These are phyloP conservation scores for Brassica juncea DNA, from an alignment of 345 rosid genomes.

Conservation along the genomic window DNA sequence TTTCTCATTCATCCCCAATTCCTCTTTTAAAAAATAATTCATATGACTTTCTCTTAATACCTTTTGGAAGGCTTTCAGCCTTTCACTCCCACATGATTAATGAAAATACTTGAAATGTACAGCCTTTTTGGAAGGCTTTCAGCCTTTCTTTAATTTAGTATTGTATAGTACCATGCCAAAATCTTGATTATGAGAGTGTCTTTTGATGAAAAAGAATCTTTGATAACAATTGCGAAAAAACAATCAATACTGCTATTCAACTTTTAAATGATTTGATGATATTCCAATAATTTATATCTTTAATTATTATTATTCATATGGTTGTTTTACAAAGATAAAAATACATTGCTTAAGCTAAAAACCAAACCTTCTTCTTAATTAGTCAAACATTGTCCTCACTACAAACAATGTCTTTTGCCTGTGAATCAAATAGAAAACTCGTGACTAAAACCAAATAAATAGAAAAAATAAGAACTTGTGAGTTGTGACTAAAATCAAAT, in stretches of 20 bases:
- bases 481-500: not conserved
- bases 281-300: not conserved
- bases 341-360: not conserved
- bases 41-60: not conserved
- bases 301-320: not conserved
- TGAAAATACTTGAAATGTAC: not conserved
- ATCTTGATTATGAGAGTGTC: not conserved
- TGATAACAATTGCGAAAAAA: no score
- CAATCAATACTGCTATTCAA: not conserved
- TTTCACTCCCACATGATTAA: not conserved
- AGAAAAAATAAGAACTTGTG: not conserved
- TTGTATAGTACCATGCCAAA: not conserved
- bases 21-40: not conserved
- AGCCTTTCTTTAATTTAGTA: no score
- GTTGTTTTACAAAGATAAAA: not conserved
- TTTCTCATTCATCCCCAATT: not conserved
- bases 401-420: not conserved
- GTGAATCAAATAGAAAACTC: constrained; percentile 13
- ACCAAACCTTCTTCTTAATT: not conserved
- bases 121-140: not conserved
- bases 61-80: not conserved
- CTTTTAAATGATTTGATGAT: not conserved
- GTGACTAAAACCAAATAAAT: constrained; percentile 5
- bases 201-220: not conserved
- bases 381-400: not conserved